Evolutionary conservation across 2,329 filamentous ascomycete species (phyloP), one percentile per base, ranked within the genome.

Genomic region (Penicillium griseofulvum): DNA sequence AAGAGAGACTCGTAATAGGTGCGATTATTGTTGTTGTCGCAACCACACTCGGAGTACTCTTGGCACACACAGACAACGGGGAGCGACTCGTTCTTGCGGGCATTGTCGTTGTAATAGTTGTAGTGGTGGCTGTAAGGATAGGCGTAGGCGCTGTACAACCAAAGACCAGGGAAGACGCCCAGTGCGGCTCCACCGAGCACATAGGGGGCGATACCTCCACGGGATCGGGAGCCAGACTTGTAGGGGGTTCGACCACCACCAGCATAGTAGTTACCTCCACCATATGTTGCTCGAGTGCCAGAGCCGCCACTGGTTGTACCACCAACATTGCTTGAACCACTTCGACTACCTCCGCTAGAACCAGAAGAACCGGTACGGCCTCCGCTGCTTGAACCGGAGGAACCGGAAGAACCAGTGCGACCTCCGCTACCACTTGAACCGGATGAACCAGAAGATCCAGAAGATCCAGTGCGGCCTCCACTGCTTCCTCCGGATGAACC

Each of bases 1-100:
- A 80, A 69, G 1, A 79, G 56, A 12, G 72, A 68, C 42, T 75
- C 64, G 53, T 78, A 68, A 57, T 75, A 78, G 1, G 73, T 77
- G 43, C 64, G 62, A 56, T 80, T 77, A 39, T 71, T 70, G 58
- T 75, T 77, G 38, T 78, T 71, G 53, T 86, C 84, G 64, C 84
- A 87, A 5, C 83, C 82, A 63, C 84, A 87, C 33, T 77, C 75
- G 17, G 68, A 71, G 62, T 81, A 80, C 54, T 80, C 65, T 56
- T 81, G 73, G 66, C 84, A 87, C 36, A 84, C 65, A 64, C 84
- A 87, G 3, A 78, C 71, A 7, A 86, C 79, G 0, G 82, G 82
- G 12, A 81, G 61, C 0, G 76, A 76, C 60, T 80, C 71, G 63
- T 84, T 83, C 10, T 65, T 60, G 41, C 77, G 74, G 33, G 68